These are phyloP conservation scores for Lipomyces kockii DNA, from an alignment of 805 yeast species.

Conservation along the genomic window DNA sequence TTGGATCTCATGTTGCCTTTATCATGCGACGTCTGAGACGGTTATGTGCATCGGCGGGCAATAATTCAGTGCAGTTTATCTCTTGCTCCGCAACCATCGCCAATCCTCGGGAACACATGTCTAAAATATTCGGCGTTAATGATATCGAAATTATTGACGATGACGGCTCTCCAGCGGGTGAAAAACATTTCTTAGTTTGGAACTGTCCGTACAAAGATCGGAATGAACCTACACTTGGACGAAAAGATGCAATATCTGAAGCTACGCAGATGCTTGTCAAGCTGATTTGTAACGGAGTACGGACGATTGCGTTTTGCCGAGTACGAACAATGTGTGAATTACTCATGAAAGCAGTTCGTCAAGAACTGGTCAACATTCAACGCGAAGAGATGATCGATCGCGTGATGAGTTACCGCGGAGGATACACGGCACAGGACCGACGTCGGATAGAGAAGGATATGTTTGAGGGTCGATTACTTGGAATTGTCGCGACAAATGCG, in stretches of 20 bases:
- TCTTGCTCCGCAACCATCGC: conserved; percentile 94
- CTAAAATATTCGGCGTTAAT: conserved; percentile 68
- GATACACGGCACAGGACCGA: conserved; percentile 85
- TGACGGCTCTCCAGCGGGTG: conserved; percentile 91
- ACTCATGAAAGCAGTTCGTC: conserved; percentile 79
- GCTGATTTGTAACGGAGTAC: conserved; percentile 63
- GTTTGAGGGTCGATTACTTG: conserved; percentile 84
- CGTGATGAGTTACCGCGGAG: conserved; percentile 93
- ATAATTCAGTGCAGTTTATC: conserved; percentile 63
- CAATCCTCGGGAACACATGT: conserved; percentile 74
- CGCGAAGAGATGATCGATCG: conserved; percentile 56
- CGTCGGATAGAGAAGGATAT: conserved; percentile 85
- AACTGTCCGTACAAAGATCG: conserved; percentile 75
- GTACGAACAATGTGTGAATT: conserved; percentile 86
- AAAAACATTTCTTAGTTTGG: conserved; percentile 78
- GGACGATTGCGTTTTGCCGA: conserved; percentile 89
- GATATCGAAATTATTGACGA: conserved; percentile 61
- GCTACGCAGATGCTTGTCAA: conserved; percentile 75
- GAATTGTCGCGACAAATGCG: conserved; percentile 93
- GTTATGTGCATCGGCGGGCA: conserved; percentile 59
- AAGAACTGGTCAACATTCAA: conserved; percentile 50
- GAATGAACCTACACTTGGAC: conserved; percentile 58
- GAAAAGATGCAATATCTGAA: conserved; percentile 74
- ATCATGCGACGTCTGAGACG: conserved; percentile 81
- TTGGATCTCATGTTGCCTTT: conserved; percentile 90